A percentile compares a stretch with the other conserved stretches of the same genome.
Conservation (phyloP, 2,329 filamentous ascomycete species). For the Triangularia setosa region DNA sequence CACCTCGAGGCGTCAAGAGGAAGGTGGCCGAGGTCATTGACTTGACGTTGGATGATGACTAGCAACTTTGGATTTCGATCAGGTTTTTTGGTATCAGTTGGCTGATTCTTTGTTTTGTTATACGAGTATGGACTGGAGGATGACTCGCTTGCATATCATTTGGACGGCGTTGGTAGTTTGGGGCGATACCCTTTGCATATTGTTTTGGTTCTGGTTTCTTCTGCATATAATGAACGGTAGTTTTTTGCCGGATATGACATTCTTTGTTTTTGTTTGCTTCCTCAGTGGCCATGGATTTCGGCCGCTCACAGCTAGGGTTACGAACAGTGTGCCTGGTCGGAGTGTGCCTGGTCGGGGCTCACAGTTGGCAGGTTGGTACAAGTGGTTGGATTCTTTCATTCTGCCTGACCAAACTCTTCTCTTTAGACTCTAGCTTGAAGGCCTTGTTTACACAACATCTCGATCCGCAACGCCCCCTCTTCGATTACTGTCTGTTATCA, state of each 20-base stretch:
- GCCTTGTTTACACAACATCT: background rate
- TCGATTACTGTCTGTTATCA: background rate
- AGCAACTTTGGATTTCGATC: background rate
- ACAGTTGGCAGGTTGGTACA: too few relatives aligned
- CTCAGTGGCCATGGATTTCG: background rate
- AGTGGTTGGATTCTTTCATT: background rate
- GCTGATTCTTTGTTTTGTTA: background rate
- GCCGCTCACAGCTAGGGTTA: background rate
- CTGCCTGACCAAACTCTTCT: background rate
- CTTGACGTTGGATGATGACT: conserved; percentile 10
- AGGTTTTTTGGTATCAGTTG: background rate
- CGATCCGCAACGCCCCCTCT: background rate
- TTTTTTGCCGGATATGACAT: background rate
- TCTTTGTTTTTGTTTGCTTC: background rate
- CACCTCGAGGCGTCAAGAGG: conserved; percentile 1
- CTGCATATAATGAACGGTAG: background rate
- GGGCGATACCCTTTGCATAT: background rate
- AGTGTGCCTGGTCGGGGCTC: background rate
- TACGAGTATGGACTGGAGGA: background rate
- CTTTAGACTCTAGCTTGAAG: background rate
- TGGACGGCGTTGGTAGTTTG: background rate
- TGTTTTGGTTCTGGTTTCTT: background rate
- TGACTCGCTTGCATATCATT: background rate
- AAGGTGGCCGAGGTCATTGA: conserved; percentile 13
- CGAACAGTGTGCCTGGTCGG: background rate